phyloP scores from a whole-genome alignment of 805 yeast genomes.

The Candida suzukii region DNA sequence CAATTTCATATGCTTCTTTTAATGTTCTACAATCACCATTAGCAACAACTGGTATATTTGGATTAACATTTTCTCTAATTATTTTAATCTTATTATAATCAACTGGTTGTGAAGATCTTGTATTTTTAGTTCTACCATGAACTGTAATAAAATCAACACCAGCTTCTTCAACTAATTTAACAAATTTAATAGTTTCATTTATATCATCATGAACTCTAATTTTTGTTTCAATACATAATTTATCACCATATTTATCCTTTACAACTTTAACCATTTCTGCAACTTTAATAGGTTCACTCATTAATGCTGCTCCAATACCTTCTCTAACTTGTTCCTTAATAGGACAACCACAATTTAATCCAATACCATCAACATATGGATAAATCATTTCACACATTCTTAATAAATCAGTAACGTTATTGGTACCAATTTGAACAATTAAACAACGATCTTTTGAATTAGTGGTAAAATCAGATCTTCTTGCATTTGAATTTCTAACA shows the following conservation, averaged over 20 bases:
- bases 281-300: slow-evolving; percentile 75
- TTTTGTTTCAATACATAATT: slow-evolving; percentile 80
- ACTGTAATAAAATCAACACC: slow-evolving; percentile 94
- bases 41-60: slow-evolving; percentile 86
- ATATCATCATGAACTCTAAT: slow-evolving; percentile 80
- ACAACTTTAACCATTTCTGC: slow-evolving; percentile 80
- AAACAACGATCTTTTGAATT: slow-evolving; percentile 62
- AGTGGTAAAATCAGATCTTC: slow-evolving; percentile 81
- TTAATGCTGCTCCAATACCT: slow-evolving; percentile 95
- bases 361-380: slow-evolving; percentile 89
- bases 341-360: slow-evolving; percentile 97
- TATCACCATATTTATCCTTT: slow-evolving; percentile 63
- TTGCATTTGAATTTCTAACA: slow-evolving; percentile 75
- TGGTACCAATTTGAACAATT: slow-evolving; percentile 86
- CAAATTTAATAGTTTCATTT: slow-evolving; percentile 66
- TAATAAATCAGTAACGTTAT: slow-evolving; percentile 72
- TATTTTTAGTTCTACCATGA: slow-evolving; percentile 84
- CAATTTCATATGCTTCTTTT: slow-evolving; percentile 58
- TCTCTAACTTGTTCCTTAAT: slow-evolving; percentile 90
- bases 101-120: slow-evolving; percentile 80
- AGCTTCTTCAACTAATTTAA: slow-evolving; percentile 65
- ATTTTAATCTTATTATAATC: slow-evolving; percentile 73
- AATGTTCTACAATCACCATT: slow-evolving; percentile 88
- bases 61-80: slow-evolving; percentile 48
- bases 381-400: slow-evolving; percentile 84